These are phyloP conservation scores for Ustilago hordei DNA, from an alignment of 1,284 basidiomycete genomes.

Conservation along the genomic window DNA sequence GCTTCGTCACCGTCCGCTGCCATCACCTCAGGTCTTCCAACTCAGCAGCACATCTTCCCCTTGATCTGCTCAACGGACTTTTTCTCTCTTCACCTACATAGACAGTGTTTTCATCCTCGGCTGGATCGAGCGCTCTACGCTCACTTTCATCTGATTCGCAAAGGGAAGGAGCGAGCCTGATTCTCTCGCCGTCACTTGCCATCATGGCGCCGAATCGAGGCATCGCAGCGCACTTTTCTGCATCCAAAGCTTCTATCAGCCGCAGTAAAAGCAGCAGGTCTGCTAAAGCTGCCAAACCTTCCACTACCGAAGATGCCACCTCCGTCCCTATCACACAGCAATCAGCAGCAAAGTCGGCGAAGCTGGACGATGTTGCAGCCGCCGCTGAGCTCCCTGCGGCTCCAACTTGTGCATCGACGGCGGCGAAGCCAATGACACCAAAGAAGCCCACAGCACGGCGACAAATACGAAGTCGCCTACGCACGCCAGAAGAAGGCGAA, in stretches of 20 bases:
- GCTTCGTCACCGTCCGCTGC: neutral
- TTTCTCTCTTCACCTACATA: neutral
- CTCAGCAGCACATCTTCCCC: neutral
- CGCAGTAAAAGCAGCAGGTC: constrained; percentile 18
- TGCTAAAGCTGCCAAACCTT: constrained; percentile 16
- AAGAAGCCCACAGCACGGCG: constrained; percentile 26
- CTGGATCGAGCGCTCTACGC: neutral
- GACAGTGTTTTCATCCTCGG: neutral
- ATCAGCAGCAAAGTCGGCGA: neutral
- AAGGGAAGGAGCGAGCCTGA: neutral
- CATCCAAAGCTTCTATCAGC: constrained; percentile 32
- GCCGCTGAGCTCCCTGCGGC: neutral
- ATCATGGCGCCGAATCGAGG: constrained; percentile 39
- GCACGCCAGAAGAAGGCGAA: constrained; percentile 44
- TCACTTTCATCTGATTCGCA: neutral
- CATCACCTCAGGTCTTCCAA: neutral
- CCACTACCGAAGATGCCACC: constrained; percentile 13
- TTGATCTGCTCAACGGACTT: neutral
- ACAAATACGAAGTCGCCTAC: constrained; percentile 22
- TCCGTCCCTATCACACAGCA: neutral
- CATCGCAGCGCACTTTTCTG: constrained; percentile 39
- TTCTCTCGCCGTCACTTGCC: neutral
- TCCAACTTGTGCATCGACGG: neutral
- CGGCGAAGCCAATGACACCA: constrained; percentile 8
- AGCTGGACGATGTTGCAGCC: neutral